phyloP scores from a whole-genome alignment of 78 protist species.

The Guillardia theta region DNA sequence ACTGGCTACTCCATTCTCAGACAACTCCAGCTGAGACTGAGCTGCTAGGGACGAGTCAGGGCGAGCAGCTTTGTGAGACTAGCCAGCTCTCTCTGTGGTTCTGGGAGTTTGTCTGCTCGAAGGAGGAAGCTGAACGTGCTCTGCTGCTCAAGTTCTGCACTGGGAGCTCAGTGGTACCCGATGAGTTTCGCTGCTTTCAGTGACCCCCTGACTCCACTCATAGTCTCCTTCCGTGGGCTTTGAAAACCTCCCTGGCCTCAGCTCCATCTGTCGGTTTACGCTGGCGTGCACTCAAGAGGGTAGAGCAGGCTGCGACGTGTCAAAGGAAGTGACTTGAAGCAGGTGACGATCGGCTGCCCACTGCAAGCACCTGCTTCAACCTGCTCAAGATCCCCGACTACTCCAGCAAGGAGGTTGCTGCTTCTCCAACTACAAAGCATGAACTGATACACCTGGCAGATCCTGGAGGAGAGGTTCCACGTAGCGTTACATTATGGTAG shows the following conservation, averaged over 20 bases:
- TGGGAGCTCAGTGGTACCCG: background rate
- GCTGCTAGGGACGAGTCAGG: background rate
- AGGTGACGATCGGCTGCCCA: background rate
- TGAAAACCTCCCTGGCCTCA: background rate
- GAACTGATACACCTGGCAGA: no score
- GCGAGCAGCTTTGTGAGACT: background rate
- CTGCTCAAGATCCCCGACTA: constrained; percentile 33
- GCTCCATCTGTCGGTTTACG: background rate
- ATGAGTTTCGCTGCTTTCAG: no score
- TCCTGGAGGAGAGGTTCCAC: background rate
- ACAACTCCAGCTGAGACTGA: background rate
- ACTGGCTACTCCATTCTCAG: no score
- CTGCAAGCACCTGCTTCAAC: constrained; percentile 25
- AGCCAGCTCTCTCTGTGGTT: background rate
- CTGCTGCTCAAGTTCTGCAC: constrained; percentile 12
- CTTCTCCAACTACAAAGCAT: no score
- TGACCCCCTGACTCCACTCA: no score
- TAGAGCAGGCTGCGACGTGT: background rate
- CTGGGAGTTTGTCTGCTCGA: background rate
- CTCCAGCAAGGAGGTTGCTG: background rate
- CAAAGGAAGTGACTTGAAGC: background rate
- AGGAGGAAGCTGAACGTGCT: background rate
- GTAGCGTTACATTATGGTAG: background rate
- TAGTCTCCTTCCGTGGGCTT: constrained; percentile 12
- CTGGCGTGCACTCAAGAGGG: background rate